These are phyloP conservation scores for Rhizopus stolonifer DNA, from an alignment of 371 early-diverging fungal species.

Conservation along the genomic window DNA sequence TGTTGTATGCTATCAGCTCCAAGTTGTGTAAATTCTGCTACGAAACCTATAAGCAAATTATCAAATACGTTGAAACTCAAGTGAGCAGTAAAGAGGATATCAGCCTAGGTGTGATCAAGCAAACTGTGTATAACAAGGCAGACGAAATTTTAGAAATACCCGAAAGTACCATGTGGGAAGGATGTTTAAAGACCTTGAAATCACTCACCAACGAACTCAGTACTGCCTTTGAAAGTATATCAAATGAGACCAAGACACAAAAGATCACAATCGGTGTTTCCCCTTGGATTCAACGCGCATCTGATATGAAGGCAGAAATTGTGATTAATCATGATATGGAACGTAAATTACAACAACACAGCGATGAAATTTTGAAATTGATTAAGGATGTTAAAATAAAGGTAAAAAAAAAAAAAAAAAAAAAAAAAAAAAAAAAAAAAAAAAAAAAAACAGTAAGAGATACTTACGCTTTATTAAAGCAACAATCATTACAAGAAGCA, in stretches of 20 bases:
- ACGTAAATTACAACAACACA: slow-evolving; percentile 72
- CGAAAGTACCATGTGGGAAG: slow-evolving; percentile 65
- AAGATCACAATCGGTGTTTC: slow-evolving; percentile 51
- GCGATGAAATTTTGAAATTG: slow-evolving; percentile 75
- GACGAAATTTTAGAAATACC: slow-evolving; percentile 55
- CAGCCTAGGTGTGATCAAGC: slow-evolving; percentile 46
- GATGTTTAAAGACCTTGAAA: slow-evolving; percentile 51
- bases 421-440: background rate
- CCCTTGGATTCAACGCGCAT: slow-evolving; percentile 84
- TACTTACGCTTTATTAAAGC: no score
- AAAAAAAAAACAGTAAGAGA: no score
- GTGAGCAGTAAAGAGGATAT: slow-evolving; percentile 46
- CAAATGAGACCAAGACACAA: slow-evolving; percentile 47
- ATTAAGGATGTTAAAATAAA: slow-evolving; percentile 73
- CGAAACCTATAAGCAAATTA: slow-evolving; percentile 37
- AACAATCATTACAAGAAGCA: slow-evolving; percentile 75
- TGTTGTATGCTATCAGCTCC: slow-evolving; percentile 47
- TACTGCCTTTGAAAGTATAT: slow-evolving; percentile 39
- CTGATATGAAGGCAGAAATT: slow-evolving; percentile 74
- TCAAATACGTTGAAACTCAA: slow-evolving; percentile 29
- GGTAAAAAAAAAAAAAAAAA: slow-evolving; percentile 8
- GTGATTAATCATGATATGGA: slow-evolving; percentile 76
- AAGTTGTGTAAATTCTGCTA: slow-evolving; percentile 52
- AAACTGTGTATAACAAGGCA: slow-evolving; percentile 48
- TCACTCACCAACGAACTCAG: slow-evolving; percentile 49